Base-by-base conservation (phyloP, 2,329 filamentous ascomycete genomes). In the Aspergillus brasiliensis region DNA sequence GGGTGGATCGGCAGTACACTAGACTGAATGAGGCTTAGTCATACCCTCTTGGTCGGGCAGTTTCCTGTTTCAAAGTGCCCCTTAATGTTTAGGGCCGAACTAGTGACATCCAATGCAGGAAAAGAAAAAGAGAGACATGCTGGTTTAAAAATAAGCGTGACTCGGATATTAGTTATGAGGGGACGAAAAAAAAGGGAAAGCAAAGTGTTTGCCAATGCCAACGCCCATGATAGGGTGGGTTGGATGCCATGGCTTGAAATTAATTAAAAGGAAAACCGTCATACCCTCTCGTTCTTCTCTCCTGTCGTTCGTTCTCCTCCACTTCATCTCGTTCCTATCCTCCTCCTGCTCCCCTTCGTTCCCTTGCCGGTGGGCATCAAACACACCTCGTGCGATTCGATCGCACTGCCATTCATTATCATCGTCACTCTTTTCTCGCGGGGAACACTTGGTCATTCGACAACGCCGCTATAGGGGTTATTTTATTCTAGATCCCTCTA, bases 351-450 rank as follows among this genome's bases (percentile, higher is more conserved):
- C 52, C 46, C 54, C 57, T 62, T 61, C 31, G 31, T 34, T 34
- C 31, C 31, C 58, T 53, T 56, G 27, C 59, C 62, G 58, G 58
- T 60, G 64, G 60, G 51, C 60, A 31, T 60, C 57, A 47, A 51
- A 40, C 48, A 60, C 56, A 60, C 64, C 60, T 61, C 63, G 71
- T 73, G 71, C 66, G 67, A 55, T 49, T 63, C 21, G 47, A 51
- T 68, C 62, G 70, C 72, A 70, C 66, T 58, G 71, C 67, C 71
- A 64, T 64, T 72, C 71, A 48, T 72, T 70, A 40, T 21, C 61
- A 37, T 57, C 64, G 68, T 66, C 60, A 59, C 57, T 64, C 62
- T 59, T 67, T 71, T 63, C 13, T 53, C 51, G 55, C 40, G 27
- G 8, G 49, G 13, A n/a, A 19, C 6, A 23, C n/a, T 25, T 11